phyloP scores from a whole-genome alignment of 768 basidiomycete species.

The Mycena indigotica region DNA sequence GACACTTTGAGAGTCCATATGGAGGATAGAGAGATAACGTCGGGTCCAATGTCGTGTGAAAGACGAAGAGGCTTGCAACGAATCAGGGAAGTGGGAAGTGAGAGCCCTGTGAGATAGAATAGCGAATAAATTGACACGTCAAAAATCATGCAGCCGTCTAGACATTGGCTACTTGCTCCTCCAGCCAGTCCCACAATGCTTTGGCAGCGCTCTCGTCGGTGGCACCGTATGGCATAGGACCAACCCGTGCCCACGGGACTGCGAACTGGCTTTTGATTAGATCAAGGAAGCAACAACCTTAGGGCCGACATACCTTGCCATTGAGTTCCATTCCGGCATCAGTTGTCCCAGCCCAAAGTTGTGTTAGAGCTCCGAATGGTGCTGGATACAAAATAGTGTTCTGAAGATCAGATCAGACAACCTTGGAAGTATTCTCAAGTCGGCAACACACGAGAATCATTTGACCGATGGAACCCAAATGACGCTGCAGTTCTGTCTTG shows the following conservation, averaged over 20 bases:
- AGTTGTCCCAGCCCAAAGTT: slow-evolving; percentile 52
- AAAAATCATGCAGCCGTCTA: too few relatives aligned
- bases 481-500: slow-evolving; percentile 12
- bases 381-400: slow-evolving; percentile 30
- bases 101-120: too few relatives aligned
- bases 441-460: slow-evolving; percentile 1
- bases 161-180: slow-evolving; percentile 39
- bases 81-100: neutral
- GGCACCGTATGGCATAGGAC: slow-evolving; percentile 23
- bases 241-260: slow-evolving; percentile 48
- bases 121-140: too few relatives aligned
- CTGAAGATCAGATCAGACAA: neutral
- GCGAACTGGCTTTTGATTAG: slow-evolving; percentile 44
- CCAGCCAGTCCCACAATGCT: slow-evolving; percentile 45
- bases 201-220: slow-evolving; percentile 34
- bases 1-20: neutral
- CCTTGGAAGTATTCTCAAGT: neutral
- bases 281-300: neutral
- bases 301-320: slow-evolving; percentile 43
- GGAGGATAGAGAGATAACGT: neutral
- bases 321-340: slow-evolving; percentile 41
- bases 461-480: neutral
- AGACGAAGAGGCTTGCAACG: neutral
- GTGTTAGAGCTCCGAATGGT: slow-evolving; percentile 48
- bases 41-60: too few relatives aligned